These are phyloP conservation scores for Fusarium nurragi DNA, from an alignment of 2,329 filamentous ascomycete species.

Conservation along the genomic window DNA sequence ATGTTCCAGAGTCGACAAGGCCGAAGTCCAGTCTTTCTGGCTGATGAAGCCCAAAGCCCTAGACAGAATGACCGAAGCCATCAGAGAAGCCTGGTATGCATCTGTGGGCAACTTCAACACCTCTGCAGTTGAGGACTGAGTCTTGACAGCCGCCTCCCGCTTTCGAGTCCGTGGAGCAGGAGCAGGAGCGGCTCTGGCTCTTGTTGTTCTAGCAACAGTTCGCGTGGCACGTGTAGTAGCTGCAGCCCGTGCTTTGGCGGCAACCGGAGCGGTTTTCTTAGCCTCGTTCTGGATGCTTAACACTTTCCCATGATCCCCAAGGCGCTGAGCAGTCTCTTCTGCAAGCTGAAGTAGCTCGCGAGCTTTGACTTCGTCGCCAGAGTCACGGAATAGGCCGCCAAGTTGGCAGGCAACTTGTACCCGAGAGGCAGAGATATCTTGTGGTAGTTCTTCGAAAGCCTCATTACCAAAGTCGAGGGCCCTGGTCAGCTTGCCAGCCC, in stretches of 20 bases:
- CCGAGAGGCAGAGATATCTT: slow-evolving; percentile 50
- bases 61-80: slow-evolving; percentile 50
- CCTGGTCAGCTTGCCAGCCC: slow-evolving; percentile 67
- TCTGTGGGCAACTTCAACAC: slow-evolving; percentile 44
- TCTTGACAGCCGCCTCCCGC: slow-evolving; percentile 37
- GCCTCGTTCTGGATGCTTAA: slow-evolving; percentile 6
- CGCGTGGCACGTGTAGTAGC: slow-evolving; percentile 41
- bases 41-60: slow-evolving; percentile 58
- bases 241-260: slow-evolving; percentile 28
- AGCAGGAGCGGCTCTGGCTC: slow-evolving; percentile 32
- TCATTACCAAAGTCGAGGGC: slow-evolving; percentile 65
- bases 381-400: slow-evolving; percentile 64
- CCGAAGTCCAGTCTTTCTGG: slow-evolving; percentile 66
- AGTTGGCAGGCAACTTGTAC: slow-evolving; percentile 63
- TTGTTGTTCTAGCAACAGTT: slow-evolving; percentile 42
- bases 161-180: slow-evolving; percentile 31
- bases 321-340: slow-evolving; percentile 56
- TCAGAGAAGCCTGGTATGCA: slow-evolving; percentile 50
- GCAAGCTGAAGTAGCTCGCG: slow-evolving; percentile 58
- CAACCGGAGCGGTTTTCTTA: slow-evolving; percentile 25
- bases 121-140: slow-evolving; percentile 36
- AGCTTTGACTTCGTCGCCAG: slow-evolving; percentile 57
- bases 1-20: slow-evolving; percentile 63
- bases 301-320: slow-evolving; percentile 43
- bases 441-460: slow-evolving; percentile 62